Evolutionary conservation across 2,329 filamentous ascomycete species (phyloP).

Genomic region (Didymella keratinophila): DNA sequence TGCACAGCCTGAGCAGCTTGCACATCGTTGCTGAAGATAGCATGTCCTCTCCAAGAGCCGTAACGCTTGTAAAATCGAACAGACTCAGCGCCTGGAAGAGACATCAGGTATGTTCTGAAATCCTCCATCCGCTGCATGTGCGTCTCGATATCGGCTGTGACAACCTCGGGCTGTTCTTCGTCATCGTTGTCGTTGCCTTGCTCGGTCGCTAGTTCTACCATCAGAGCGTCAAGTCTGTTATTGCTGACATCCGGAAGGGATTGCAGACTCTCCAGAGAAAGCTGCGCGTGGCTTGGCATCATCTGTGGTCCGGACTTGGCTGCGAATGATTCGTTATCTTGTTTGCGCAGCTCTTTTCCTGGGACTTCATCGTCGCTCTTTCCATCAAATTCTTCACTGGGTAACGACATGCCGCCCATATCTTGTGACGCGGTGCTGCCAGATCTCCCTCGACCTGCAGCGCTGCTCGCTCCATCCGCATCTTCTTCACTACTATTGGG

Average conservation of each 20-base stretch:
- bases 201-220: conserved; percentile 13
- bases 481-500: conserved; percentile 41
- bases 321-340: not conserved
- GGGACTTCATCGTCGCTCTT: not conserved
- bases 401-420: conserved; percentile 28
- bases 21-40: conserved; percentile 26
- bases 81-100: conserved; percentile 28
- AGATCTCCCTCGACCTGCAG: conserved; percentile 39
- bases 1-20: conserved; percentile 26
- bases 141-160: conserved; percentile 22
- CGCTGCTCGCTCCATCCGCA: conserved; percentile 41
- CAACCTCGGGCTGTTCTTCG: conserved; percentile 14
- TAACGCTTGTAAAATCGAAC: conserved; percentile 34
- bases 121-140: conserved; percentile 25
- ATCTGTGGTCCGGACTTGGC: not conserved
- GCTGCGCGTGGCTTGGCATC: not conserved
- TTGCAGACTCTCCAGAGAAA: conserved; percentile 38
- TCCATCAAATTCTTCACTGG: conserved; percentile 22
- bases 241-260: conserved; percentile 36
- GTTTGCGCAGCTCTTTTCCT: not conserved
- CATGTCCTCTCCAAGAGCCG: conserved; percentile 33
- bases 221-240: conserved; percentile 30
- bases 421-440: conserved; percentile 31
- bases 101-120: conserved; percentile 30
- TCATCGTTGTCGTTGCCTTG: conserved; percentile 9